phyloP scores from a whole-genome alignment of 148 eudicot genomes.

The Persicaria maculosa region DNA sequence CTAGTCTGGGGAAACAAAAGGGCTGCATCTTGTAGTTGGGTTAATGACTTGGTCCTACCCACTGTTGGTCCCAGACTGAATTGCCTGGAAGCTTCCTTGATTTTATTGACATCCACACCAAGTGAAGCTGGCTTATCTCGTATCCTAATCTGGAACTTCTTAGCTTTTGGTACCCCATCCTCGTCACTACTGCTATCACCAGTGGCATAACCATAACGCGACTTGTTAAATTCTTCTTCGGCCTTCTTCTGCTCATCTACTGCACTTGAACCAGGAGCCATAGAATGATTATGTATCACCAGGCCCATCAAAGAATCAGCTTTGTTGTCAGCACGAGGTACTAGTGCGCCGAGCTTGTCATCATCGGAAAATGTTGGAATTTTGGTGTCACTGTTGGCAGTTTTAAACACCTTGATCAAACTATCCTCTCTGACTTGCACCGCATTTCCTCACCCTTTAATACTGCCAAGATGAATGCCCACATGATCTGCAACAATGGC shows the following conservation, averaged over 20 bases:
- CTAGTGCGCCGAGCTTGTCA: too few species aligned
- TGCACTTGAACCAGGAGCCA: constrained; percentile 28
- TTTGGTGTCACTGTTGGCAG: constrained; percentile 35
- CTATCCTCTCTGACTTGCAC: constrained; percentile 94
- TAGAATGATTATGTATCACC: constrained; percentile 52
- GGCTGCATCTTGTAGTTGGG: constrained; percentile 53
- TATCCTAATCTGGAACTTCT: constrained; percentile 72
- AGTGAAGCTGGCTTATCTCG: constrained; percentile 53
- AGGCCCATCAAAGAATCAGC: constrained; percentile 61
- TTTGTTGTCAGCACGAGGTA: constrained; percentile 36
- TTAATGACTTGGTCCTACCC: constrained; percentile 72
- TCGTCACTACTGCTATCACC: constrained; percentile 97
- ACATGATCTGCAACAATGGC: constrained; percentile 85
- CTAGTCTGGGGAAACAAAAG: constrained; percentile 41
- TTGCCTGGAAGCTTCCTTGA: constrained; percentile 96
- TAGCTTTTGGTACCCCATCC: constrained; percentile 68
- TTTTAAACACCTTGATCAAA: constrained; percentile 63
- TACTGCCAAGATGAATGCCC: constrained; percentile 84
- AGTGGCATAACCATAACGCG: constrained; percentile 52
- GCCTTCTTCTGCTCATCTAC: constrained; percentile 88
- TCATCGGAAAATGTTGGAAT: constrained; percentile 34
- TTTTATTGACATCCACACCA: constrained; percentile 83
- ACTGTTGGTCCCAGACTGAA: constrained; percentile 67
- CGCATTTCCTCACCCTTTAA: constrained; percentile 82
- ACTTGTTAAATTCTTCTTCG: constrained; percentile 88